Conservation (phyloP, 306 rosid species). For the Castanea mollissima region DNA sequence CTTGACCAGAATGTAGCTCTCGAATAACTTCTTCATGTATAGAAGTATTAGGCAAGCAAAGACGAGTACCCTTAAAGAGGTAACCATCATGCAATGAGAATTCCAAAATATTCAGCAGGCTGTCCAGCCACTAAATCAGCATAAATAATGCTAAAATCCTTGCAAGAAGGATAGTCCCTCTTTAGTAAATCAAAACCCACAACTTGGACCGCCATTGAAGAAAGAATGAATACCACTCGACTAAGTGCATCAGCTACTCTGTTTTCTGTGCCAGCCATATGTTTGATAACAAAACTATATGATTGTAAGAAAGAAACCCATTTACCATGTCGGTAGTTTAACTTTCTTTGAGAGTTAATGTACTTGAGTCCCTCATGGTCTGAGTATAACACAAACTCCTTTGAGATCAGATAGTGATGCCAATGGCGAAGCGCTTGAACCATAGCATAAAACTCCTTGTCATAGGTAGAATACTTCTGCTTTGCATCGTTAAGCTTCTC, state of each 20-base stretch:
- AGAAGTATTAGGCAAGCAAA: too few species aligned
- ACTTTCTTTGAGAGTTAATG: not conserved
- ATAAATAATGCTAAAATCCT: too few species aligned
- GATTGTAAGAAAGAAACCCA: not conserved
- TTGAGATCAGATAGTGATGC: not conserved
- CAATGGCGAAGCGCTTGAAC: constrained; percentile 6
- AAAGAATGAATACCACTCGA: not conserved
- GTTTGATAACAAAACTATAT: constrained; percentile 2
- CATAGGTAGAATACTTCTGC: not conserved
- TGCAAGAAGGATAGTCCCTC: not conserved
- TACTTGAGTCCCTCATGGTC: constrained; percentile 4
- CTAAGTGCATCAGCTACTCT: not conserved
- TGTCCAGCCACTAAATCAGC: not conserved
- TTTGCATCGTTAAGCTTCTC: not conserved
- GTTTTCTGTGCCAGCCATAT: not conserved
- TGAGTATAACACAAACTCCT: not conserved
- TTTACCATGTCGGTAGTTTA: not conserved
- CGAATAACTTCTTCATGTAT: too few species aligned
- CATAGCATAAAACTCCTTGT: not conserved
- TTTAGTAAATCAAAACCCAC: not conserved
- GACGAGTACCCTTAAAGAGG: too few species aligned
- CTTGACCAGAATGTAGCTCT: too few species aligned
- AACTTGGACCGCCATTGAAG: not conserved
- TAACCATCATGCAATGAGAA: too few species aligned
- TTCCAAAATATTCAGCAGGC: too few species aligned